Conservation (phyloP, 2,329 filamentous ascomycete genomes). For the Trichocomaceae sp. region DNA sequence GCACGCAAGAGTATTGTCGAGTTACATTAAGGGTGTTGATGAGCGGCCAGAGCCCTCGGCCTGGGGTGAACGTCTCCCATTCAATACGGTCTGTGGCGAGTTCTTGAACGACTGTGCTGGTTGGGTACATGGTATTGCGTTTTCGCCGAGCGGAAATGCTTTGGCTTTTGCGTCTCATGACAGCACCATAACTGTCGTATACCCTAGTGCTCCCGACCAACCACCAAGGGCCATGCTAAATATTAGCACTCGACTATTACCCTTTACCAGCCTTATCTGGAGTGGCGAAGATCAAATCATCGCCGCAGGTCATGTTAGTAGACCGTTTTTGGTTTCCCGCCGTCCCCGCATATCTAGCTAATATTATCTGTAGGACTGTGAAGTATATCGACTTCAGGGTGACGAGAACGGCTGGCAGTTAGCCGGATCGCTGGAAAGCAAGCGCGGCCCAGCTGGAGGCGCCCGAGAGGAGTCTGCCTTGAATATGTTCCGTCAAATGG, state of each 20-base stretch:
- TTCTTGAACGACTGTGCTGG: conserved; percentile 93
- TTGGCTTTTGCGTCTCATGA: conserved; percentile 92
- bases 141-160: conserved; percentile 88
- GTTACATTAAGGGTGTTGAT: conserved; percentile 94
- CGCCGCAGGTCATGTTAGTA: conserved; percentile 72
- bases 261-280: conserved; percentile 91
- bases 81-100: conserved; percentile 97
- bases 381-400: conserved; percentile 84
- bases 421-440: conserved; percentile 70
- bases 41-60: conserved; percentile 74
- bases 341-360: background rate
- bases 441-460: conserved; percentile 52
- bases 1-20: conserved; percentile 88
- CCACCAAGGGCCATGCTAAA: conserved; percentile 84
- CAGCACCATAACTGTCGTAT: conserved; percentile 93
- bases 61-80: conserved; percentile 93
- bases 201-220: conserved; percentile 84
- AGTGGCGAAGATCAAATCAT: conserved; percentile 87
- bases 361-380: conserved; percentile 49
- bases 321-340: background rate
- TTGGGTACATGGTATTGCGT: conserved; percentile 90
- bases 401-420: conserved; percentile 75
- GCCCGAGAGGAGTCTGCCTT: conserved; percentile 80
- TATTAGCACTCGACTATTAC: conserved; percentile 80
- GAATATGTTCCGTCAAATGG: conserved; percentile 99